phyloP scores from a whole-genome alignment of 345 rosid genomes.

The Dimocarpus longan region DNA sequence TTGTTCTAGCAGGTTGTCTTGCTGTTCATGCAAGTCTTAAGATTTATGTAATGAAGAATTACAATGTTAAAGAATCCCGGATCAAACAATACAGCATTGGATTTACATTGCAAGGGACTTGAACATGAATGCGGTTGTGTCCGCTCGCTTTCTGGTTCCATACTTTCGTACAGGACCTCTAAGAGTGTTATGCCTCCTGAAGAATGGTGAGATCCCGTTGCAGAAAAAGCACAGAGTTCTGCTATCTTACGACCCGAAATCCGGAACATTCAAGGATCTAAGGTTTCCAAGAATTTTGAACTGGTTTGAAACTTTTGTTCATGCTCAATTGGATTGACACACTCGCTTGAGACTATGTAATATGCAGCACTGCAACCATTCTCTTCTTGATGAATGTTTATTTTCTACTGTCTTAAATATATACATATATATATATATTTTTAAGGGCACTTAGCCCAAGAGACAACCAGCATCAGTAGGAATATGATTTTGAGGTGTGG shows the following conservation, averaged over 20 bases:
- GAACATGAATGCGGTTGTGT: neutral
- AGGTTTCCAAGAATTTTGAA: slow-evolving; percentile 24
- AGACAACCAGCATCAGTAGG: too few relatives aligned
- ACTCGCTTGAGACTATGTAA: neutral
- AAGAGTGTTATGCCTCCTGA: slow-evolving; percentile 19
- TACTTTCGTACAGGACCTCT: neutral
- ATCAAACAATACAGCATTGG: slow-evolving; percentile 26
- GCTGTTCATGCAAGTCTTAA: neutral
- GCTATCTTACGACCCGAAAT: slow-evolving; percentile 24
- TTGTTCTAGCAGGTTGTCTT: slow-evolving; percentile 28
- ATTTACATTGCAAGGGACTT: slow-evolving; percentile 8
- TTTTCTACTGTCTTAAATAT: too few relatives aligned
- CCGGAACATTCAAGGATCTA: slow-evolving; percentile 24
- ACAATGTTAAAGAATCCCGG: slow-evolving; percentile 35
- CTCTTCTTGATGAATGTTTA: too few relatives aligned
- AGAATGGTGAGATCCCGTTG: slow-evolving; percentile 30
- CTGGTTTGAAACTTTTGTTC: slow-evolving; percentile 28
- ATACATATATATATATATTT: too few relatives aligned
- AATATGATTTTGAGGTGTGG: too few relatives aligned
- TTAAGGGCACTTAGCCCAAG: too few relatives aligned
- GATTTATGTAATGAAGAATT: slow-evolving; percentile 33
- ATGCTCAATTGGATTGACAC: slow-evolving; percentile 18
- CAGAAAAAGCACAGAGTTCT: slow-evolving; percentile 24
- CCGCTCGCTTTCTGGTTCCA: neutral
- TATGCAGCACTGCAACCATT: too few relatives aligned